A percentile compares a stretch with the other conserved stretches of the same genome.
These are phyloP conservation scores for Odonthalia washingtoniensis DNA, from an alignment of 31 red algal species.

Conservation along the genomic window DNA sequence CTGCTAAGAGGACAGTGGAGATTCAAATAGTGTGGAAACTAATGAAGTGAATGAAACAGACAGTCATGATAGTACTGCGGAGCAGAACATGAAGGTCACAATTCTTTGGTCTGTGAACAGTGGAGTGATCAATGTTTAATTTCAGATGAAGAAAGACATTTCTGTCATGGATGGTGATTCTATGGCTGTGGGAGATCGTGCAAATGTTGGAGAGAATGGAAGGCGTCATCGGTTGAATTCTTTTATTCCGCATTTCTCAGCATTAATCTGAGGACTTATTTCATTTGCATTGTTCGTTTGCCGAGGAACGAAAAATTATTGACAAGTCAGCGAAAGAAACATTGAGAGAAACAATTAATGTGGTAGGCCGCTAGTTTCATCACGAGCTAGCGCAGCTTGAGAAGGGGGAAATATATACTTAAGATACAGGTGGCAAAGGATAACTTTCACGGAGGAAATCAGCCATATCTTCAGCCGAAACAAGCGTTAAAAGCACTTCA, in stretches of 20 bases:
- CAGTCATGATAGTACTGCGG: background rate
- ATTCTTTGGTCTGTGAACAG: background rate
- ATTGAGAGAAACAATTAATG: slow-evolving; percentile 77
- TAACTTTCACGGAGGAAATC: slow-evolving; percentile 21
- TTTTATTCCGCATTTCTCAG: slow-evolving; percentile 77
- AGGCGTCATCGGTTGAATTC: slow-evolving; percentile 44
- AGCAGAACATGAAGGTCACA: background rate
- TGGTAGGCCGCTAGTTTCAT: slow-evolving; percentile 54
- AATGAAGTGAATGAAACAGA: too few relatives aligned
- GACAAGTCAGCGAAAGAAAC: slow-evolving; percentile 66
- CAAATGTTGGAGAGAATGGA: slow-evolving; percentile 79
- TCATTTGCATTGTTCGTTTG: slow-evolving; percentile 77
- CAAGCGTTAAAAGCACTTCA: slow-evolving; percentile 38
- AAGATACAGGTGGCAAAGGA: slow-evolving; percentile 50
- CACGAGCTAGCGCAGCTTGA: slow-evolving; percentile 49
- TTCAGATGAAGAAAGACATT: slow-evolving; percentile 46
- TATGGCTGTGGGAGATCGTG: slow-evolving; percentile 90
- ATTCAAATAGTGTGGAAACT: background rate
- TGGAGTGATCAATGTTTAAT: slow-evolving; percentile 51
- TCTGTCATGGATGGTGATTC: slow-evolving; percentile 97
- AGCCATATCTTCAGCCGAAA: slow-evolving; percentile 17
- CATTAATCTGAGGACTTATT: slow-evolving; percentile 95
- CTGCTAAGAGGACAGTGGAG: background rate
- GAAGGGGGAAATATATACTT: slow-evolving; percentile 16
- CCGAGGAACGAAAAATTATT: slow-evolving; percentile 83